Percentiles rank a stretch among this genome's conserved stretches.
Evolutionary conservation across 441 rosid species (phyloP).

Genomic region (Jatropha multifida): DNA sequence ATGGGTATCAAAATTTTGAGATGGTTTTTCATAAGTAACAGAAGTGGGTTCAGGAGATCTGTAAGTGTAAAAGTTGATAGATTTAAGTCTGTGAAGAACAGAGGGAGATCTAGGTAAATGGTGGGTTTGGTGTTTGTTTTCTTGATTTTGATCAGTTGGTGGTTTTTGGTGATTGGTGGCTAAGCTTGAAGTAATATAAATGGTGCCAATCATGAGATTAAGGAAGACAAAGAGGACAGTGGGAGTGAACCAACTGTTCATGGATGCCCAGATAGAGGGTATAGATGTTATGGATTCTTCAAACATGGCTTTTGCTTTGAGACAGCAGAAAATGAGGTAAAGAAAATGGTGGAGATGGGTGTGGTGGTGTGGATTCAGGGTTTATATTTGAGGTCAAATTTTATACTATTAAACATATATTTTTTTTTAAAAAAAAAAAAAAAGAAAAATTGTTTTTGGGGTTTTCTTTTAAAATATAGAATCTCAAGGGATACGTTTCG

Average conservation of each 20-base stretch:
- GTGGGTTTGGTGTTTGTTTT: neutral
- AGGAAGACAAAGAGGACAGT: conserved; percentile 75
- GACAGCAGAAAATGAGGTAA: neutral
- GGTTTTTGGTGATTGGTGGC: conserved; percentile 28
- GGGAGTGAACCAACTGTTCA: conserved; percentile 88
- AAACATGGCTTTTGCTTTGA: conserved; percentile 33
- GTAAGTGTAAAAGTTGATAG: conserved; percentile 48
- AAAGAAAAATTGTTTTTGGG: neutral
- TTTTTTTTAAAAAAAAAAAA: neutral
- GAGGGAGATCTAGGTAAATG: conserved; percentile 67
- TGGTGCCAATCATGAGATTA: conserved; percentile 77
- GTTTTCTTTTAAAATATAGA: neutral
- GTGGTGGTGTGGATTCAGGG: neutral
- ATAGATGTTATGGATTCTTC: conserved; percentile 46
- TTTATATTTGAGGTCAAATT: neutral
- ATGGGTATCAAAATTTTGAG: conserved; percentile 21
- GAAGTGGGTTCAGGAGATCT: conserved; percentile 51
- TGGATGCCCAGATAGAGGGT: conserved; percentile 59
- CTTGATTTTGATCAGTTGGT: neutral
- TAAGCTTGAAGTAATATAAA: conserved; percentile 52
- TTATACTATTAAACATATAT: neutral
- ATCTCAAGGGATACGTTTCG: neutral
- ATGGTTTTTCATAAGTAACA: conserved; percentile 26
- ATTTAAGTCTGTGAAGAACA: conserved; percentile 59
- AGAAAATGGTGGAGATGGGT: neutral